Base-by-base conservation (phyloP, 805 yeast species). In the Saturnispora kantuleensis region DNA sequence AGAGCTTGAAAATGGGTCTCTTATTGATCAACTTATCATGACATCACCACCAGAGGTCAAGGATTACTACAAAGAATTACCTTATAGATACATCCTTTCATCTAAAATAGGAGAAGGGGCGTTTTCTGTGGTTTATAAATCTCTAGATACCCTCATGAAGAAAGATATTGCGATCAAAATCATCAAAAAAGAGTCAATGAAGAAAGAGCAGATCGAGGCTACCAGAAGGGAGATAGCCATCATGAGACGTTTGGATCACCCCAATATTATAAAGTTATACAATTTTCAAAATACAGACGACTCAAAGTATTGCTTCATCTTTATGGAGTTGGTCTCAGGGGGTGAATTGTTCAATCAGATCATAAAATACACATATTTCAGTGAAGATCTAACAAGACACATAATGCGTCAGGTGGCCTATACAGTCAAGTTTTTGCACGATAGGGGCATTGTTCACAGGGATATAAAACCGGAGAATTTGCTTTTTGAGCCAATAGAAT, bases 381-480 rank as follows among this genome's bases (percentile, higher is more conserved):
- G 79, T 39, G 94, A 84, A 57, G 77, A 79, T 45, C 66, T 84
- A 49, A 68, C 87, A 12, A 69, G 87, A 26, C 90, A 83, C 62
- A 76, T 84, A 8, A 80, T 84, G 48, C 56, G 73, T 33, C 94
- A 84, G 58, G 79, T 84, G 17, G 82, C 84, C 2, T 64, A 71
- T 35, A 81, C 90, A 1, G 73, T 84, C 17, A 73, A 81, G 38
- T 79, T 82, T 58, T 64, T 84, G 40, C 94, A 84, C 56, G 80
- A 80, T 44, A 81, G 76, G 49, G 81, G 82, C 4, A 73, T 77
- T 15, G 94, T 83, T 18, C 94, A 84, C 59, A 66, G 94, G 36
- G 94, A 84, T 59, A 83, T 84, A 55, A 84, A 84, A 61, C 94
- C 94, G 1, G 94, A 84, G 52, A 84, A 84, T 58, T 63, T 84